These are phyloP conservation scores for Cystobasidiaceae sp. DNA, from an alignment of 1,284 basidiomycete genomes.

Conservation along the genomic window DNA sequence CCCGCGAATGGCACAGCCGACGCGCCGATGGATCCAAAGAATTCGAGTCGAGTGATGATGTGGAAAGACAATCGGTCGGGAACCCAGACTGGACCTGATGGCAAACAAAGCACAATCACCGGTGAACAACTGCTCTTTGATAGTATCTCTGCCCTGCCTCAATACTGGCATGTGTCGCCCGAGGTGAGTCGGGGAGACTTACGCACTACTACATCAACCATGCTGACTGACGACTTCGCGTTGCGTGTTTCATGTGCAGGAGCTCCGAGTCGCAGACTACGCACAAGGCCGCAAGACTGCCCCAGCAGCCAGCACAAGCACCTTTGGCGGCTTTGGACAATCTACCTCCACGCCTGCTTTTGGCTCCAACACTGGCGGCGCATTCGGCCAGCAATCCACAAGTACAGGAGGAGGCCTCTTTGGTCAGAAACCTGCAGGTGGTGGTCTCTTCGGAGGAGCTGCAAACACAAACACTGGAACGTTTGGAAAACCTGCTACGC, in stretches of 20 bases:
- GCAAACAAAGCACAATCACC: not conserved
- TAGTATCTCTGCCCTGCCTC: constrained; percentile 20
- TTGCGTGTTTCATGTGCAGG: no score
- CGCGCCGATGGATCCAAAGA: constrained; percentile 4
- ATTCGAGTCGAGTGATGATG: not conserved
- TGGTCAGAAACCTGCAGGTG: constrained; percentile 39
- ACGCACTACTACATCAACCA: no score
- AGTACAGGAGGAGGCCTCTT: constrained; percentile 34
- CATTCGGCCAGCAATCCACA: constrained; percentile 42
- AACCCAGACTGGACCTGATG: not conserved
- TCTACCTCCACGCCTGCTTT: constrained; percentile 27
- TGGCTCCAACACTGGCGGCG: constrained; percentile 34
- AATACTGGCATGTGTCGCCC: constrained; percentile 30
- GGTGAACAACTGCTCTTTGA: constrained; percentile 27
- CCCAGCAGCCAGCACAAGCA: constrained; percentile 47
- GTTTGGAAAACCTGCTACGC: constrained; percentile 37
- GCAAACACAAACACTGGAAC: constrained; percentile 17
- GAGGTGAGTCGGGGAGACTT: constrained; percentile 27
- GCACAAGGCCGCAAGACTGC: constrained; percentile 62
- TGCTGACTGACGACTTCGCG: no score
- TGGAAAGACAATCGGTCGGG: constrained; percentile 19
- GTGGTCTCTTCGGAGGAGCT: constrained; percentile 14
- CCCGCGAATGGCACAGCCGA: constrained; percentile 21
- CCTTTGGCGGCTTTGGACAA: constrained; percentile 25
- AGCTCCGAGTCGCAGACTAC: constrained; percentile 52